These are phyloP conservation scores for Fusarium zealandicum DNA, from an alignment of 2,329 filamentous ascomycete genomes.

Conservation along the genomic window DNA sequence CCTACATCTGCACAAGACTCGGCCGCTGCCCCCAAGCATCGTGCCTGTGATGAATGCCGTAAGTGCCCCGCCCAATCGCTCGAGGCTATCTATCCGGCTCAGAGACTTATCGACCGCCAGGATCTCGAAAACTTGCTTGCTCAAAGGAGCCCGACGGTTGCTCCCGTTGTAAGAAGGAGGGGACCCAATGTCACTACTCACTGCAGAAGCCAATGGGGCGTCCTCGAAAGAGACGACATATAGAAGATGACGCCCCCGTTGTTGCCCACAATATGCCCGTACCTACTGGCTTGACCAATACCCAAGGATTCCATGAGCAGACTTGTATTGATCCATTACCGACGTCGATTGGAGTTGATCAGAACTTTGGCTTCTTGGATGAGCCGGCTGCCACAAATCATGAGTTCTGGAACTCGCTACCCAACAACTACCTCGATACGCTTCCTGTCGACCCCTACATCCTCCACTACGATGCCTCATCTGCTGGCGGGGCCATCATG, in stretches of 20 bases:
- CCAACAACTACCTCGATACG: conserved; percentile 34
- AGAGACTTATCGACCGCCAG: conserved; percentile 51
- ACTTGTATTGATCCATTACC: conserved; percentile 8
- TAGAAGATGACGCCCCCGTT: conserved; percentile 45
- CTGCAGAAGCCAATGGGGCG: conserved; percentile 72
- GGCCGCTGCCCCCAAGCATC: conserved; percentile 55
- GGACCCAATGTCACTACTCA: conserved; percentile 66
- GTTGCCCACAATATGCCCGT: conserved; percentile 1
- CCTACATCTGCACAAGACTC: conserved; percentile 10
- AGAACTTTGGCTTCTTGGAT: conserved; percentile 49
- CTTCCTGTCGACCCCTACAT: conserved; percentile 29
- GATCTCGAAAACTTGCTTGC: conserved; percentile 69
- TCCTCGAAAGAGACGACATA: conserved; percentile 62
- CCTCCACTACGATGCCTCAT: conserved; percentile 14
- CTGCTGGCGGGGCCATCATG: conserved; percentile 6
- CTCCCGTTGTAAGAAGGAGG: conserved; percentile 64
- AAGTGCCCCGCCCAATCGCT: conserved; percentile 44
- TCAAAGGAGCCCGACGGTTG: conserved; percentile 68
- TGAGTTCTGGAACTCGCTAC: conserved; percentile 50
- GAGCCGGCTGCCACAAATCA: conserved; percentile 39
- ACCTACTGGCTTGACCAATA: not conserved
- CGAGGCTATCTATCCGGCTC: conserved; percentile 15
- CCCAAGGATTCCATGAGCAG: conserved; percentile 9
- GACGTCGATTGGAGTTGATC: conserved; percentile 35
- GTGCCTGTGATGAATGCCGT: conserved; percentile 74